phyloP scores from a whole-genome alignment of 441 rosid genomes.

The Jatropha podagrica region DNA sequence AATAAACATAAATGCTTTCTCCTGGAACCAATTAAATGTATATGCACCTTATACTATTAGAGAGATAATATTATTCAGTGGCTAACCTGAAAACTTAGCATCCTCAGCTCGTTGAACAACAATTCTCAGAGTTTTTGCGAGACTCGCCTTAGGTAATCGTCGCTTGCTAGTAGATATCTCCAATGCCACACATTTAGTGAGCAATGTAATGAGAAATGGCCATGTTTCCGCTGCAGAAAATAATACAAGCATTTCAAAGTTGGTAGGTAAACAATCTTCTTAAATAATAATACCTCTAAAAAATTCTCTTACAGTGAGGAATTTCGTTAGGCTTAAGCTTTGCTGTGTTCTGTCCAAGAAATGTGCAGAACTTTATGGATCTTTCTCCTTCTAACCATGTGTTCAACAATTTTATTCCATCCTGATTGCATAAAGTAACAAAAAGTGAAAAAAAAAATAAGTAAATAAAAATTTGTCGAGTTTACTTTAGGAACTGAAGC shows the following conservation, averaged over 20 bases:
- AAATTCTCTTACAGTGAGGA: slow-evolving; percentile 57
- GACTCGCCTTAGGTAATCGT: slow-evolving; percentile 56
- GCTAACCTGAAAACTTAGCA: slow-evolving; percentile 66
- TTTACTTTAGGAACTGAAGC: background rate
- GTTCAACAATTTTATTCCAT: slow-evolving; percentile 79
- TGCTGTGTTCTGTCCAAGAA: slow-evolving; percentile 64
- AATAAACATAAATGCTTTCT: background rate
- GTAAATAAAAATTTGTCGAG: background rate
- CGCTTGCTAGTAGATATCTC: slow-evolving; percentile 78
- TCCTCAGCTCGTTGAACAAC: slow-evolving; percentile 77
- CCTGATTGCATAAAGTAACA: slow-evolving; percentile 36
- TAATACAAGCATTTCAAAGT: slow-evolving; percentile 21
- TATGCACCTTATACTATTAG: background rate
- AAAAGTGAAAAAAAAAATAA: background rate
- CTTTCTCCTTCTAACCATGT: slow-evolving; percentile 86
- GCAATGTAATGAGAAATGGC: slow-evolving; percentile 77
- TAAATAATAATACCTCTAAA: background rate
- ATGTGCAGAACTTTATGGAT: slow-evolving; percentile 62
- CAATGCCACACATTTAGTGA: slow-evolving; percentile 62
- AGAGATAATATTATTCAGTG: background rate
- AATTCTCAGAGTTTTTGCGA: slow-evolving; percentile 71
- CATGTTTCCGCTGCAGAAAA: slow-evolving; percentile 81
- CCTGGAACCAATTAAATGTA: background rate
- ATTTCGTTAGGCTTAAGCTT: slow-evolving; percentile 64
- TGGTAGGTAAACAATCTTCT: background rate